Conservation (phyloP, 352 stramenopile genomes). For the Globisporangium acanthophoron region DNA sequence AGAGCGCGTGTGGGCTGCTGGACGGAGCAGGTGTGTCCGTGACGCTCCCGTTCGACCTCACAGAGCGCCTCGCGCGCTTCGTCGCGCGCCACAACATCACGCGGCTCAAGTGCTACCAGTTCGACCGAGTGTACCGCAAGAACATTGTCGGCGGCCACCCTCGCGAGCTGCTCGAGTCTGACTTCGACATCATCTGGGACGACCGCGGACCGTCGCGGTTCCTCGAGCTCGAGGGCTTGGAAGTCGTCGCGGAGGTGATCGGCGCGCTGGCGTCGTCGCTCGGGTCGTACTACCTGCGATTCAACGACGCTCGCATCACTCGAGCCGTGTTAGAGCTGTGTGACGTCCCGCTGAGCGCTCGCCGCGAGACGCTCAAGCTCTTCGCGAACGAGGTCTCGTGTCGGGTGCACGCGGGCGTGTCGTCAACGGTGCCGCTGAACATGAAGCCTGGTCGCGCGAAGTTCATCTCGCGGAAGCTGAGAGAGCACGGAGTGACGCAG, state of each 20-base stretch:
- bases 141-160: conserved; percentile 70
- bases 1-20: conserved; percentile 59
- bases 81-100: conserved; percentile 77
- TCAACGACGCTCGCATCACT: conserved; percentile 76
- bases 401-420: conserved; percentile 50
- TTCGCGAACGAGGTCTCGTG: conserved; percentile 72
- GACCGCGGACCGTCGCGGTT: conserved; percentile 55
- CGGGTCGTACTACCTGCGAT: conserved; percentile 70
- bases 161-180: conserved; percentile 72
- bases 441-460: conserved; percentile 70
- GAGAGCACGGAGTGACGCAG: conserved; percentile 44
- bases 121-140: conserved; percentile 79
- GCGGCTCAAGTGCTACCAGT: conserved; percentile 82
- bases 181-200: conserved; percentile 87
- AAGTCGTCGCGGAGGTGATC: conserved; percentile 77
- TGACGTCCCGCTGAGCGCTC: conserved; percentile 36
- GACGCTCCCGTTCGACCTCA: conserved; percentile 80
- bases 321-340: conserved; percentile 68
- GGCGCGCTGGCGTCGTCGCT: conserved; percentile 48
- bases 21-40: conserved; percentile 77
- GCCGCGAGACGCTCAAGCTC: conserved; percentile 68
- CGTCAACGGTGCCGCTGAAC: conserved; percentile 50
- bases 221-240: conserved; percentile 68
- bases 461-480: conserved; percentile 67
- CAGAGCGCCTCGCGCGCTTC: conserved; percentile 74